Conservation (phyloP, 1,284 basidiomycete species). For the Hypsizygus ulmarius region DNA sequence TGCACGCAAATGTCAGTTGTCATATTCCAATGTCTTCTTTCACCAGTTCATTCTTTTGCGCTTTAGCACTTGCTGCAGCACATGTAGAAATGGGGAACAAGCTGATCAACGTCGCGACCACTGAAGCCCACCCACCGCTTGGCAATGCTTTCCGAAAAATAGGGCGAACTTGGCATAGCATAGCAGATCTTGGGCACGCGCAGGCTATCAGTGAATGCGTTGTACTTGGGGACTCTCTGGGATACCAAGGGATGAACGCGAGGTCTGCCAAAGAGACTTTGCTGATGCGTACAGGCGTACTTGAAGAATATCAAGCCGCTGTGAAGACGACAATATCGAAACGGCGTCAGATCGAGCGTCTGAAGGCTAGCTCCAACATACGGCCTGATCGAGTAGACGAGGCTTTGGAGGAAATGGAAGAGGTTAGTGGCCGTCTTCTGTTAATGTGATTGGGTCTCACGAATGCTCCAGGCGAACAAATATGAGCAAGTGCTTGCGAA, state of each 20-base stretch:
- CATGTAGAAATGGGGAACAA: conserved; percentile 89
- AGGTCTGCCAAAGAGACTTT: conserved; percentile 91
- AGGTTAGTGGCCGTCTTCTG: conserved; percentile 48
- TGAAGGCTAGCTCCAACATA: conserved; percentile 88
- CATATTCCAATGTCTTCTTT: background rate
- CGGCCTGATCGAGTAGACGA: conserved; percentile 87
- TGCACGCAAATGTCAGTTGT: conserved; percentile 65
- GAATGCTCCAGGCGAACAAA: conserved; percentile 65
- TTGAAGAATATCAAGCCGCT: conserved; percentile 90
- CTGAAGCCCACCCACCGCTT: conserved; percentile 80
- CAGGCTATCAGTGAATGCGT: conserved; percentile 91
- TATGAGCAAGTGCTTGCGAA: conserved; percentile 81
- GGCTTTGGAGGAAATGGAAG: conserved; percentile 90
- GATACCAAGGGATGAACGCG: conserved; percentile 94
- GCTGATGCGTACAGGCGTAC: conserved; percentile 78
- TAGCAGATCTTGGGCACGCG: conserved; percentile 82
- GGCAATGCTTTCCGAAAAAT: conserved; percentile 80
- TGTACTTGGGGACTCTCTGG: conserved; percentile 86
- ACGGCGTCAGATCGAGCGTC: conserved; percentile 82
- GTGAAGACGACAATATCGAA: conserved; percentile 92
- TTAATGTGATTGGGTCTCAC: background rate
- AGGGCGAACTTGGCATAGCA: conserved; percentile 80
- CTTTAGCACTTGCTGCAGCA: conserved; percentile 66
- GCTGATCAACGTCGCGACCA: conserved; percentile 82
- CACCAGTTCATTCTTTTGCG: background rate